Evolutionary conservation across 2,329 filamentous ascomycete genomes (phyloP).

Genomic region (Trichoderma sp.): DNA sequence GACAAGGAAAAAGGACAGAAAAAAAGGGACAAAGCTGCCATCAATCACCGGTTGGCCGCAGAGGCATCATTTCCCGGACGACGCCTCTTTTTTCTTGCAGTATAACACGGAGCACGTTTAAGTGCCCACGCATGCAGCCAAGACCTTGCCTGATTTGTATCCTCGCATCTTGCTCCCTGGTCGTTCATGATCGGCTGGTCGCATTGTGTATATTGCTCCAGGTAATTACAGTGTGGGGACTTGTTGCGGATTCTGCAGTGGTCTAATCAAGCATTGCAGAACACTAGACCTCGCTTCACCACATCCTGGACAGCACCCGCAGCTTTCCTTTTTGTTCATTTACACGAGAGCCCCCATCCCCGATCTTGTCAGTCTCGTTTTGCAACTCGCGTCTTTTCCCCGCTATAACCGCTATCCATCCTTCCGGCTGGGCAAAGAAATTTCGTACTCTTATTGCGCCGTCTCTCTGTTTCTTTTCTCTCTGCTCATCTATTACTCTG

Average conservation of each 20-base stretch:
- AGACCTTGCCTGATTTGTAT: conserved; percentile 4
- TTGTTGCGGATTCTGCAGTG: conserved; percentile 16
- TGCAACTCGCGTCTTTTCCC: conserved; percentile 23
- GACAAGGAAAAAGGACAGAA: not conserved
- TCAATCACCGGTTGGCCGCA: not conserved
- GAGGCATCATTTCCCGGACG: not conserved
- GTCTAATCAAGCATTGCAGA: conserved; percentile 24
- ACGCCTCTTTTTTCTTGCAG: not conserved
- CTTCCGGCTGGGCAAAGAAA: conserved; percentile 7
- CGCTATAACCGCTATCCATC: conserved; percentile 11
- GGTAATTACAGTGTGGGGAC: conserved; percentile 34
- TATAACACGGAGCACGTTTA: not conserved
- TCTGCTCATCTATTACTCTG: not conserved
- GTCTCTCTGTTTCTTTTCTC: conserved; percentile 1
- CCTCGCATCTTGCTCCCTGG: conserved; percentile 28
- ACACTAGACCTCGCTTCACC: conserved; percentile 26
- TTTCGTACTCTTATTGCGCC: not conserved
- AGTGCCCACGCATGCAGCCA: conserved; percentile 1
- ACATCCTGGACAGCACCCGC: conserved; percentile 19
- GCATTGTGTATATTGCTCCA: conserved; percentile 33
- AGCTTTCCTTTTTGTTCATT: conserved; percentile 23
- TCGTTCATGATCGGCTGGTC: conserved; percentile 34
- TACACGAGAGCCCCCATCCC: conserved; percentile 24
- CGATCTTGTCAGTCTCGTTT: conserved; percentile 21
- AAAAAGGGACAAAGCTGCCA: not conserved